A percentile compares a stretch with the other conserved stretches of the same genome.
Conservation (phyloP, 1,284 basidiomycete species). For the Cystobasidium pallidum region DNA sequence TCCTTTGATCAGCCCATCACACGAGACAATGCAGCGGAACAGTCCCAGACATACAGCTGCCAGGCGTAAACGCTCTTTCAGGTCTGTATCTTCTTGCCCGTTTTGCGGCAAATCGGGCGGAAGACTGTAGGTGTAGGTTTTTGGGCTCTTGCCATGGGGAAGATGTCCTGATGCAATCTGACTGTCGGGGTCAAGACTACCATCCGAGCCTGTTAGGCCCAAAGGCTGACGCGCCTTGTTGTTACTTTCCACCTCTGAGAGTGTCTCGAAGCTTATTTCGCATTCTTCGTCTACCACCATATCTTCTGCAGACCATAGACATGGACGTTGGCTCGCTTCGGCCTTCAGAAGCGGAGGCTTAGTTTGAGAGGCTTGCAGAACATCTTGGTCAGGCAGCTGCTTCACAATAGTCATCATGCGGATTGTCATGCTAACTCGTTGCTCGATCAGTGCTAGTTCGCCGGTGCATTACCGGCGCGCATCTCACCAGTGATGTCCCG, state of each 20-base stretch:
- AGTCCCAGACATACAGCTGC: not conserved
- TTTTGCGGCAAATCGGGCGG: slow-evolving; percentile 2
- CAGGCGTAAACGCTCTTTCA: not conserved
- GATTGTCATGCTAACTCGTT: slow-evolving; percentile 21
- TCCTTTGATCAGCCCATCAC: not conserved
- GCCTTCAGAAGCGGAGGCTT: slow-evolving; percentile 35
- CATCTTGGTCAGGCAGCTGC: slow-evolving; percentile 48
- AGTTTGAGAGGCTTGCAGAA: slow-evolving; percentile 40
- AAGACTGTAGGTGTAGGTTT: not conserved
- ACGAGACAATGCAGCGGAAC: not conserved
- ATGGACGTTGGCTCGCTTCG: slow-evolving; percentile 44
- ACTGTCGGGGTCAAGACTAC: slow-evolving; percentile 13
- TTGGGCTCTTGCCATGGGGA: not conserved
- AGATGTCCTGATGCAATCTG: not conserved
- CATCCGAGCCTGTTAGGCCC: not conserved
- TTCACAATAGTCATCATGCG: slow-evolving; percentile 48
- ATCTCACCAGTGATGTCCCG: slow-evolving; percentile 36
- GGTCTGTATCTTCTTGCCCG: not conserved
- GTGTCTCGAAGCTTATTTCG: slow-evolving; percentile 39
- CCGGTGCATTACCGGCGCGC: too few species aligned
- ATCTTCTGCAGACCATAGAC: slow-evolving; percentile 49
- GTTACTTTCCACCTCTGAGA: slow-evolving; percentile 1
- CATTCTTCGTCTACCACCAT: slow-evolving; percentile 35
- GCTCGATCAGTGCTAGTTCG: slow-evolving; percentile 25
- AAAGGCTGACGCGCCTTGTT: slow-evolving; percentile 10